Percentiles rank a stretch among this genome's conserved stretches.
phyloP scores from a whole-genome alignment of 1,139 yeast genomes.

The Pichia sp. region DNA sequence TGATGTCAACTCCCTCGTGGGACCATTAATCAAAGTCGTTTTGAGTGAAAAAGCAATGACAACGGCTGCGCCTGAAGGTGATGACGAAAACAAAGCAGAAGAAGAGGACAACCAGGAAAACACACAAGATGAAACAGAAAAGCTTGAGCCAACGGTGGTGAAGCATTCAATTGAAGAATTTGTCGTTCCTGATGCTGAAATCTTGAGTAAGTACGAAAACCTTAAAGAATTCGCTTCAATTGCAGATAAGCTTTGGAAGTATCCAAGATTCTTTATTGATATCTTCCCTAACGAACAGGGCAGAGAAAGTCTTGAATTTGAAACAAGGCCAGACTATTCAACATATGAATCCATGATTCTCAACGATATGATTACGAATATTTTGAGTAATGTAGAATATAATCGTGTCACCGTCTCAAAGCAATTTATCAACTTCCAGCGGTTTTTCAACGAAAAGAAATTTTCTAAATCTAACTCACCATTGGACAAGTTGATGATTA shows the following conservation, averaged over 20 bases:
- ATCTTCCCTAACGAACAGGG: constrained; percentile 48
- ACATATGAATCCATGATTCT: constrained; percentile 61
- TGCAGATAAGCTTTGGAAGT: constrained; percentile 49
- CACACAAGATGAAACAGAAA: neutral
- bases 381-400: constrained; percentile 77
- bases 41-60: constrained; percentile 13
- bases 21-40: constrained; percentile 18
- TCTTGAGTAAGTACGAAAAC: constrained; percentile 33
- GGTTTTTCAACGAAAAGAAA: constrained; percentile 63
- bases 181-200: constrained; percentile 44
- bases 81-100: constrained; percentile 3
- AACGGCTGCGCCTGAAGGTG: constrained; percentile 16
- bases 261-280: constrained; percentile 61
- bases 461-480: constrained; percentile 86
- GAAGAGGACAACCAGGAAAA: neutral
- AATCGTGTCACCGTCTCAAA: constrained; percentile 85
- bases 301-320: constrained; percentile 39
- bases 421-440: constrained; percentile 72
- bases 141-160: neutral
- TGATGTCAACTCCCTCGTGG: constrained; percentile 21
- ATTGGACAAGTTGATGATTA: constrained; percentile 57
- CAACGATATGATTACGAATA: constrained; percentile 71
- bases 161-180: constrained; percentile 46
- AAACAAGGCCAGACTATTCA: constrained; percentile 68
- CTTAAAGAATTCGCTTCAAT: constrained; percentile 27